Conservation (phyloP, 371 early-diverging fungal genomes). For the Rhizopus delemar region DNA sequence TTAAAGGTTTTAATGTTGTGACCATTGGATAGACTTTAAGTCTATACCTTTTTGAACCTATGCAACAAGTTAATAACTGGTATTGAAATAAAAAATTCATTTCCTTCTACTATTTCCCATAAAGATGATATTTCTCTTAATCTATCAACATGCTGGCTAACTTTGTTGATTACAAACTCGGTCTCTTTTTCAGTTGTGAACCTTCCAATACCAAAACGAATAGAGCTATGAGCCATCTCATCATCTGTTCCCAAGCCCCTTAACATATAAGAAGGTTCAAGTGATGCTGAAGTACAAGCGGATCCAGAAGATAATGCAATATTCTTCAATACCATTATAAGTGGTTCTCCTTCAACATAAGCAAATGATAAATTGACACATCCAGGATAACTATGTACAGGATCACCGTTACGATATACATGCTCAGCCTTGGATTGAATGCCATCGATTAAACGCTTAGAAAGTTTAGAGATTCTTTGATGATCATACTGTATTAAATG, state of each 20-base stretch:
- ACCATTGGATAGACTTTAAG: constrained; percentile 90
- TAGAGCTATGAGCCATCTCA: constrained; percentile 98
- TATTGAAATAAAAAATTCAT: constrained; percentile 5
- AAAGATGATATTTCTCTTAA: constrained; percentile 98
- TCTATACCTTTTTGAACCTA: constrained; percentile 90
- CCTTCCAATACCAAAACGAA: constrained; percentile 98
- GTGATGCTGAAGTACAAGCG: constrained; percentile 98
- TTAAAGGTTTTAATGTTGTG: constrained; percentile 68
- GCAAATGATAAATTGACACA: constrained; percentile 99
- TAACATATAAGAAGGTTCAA: constrained; percentile 99
- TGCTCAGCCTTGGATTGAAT: constrained; percentile 76
- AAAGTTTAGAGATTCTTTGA: constrained; percentile 70
- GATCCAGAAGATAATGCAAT: constrained; percentile 97
- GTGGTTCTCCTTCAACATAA: constrained; percentile 99
- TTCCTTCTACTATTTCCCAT: constrained; percentile 90
- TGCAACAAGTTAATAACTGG: not conserved
- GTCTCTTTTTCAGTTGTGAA: constrained; percentile 98
- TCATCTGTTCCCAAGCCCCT: constrained; percentile 98
- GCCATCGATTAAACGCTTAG: constrained; percentile 79
- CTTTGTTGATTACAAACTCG: constrained; percentile 86
- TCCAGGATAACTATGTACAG: constrained; percentile 79
- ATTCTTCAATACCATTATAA: constrained; percentile 98
- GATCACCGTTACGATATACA: constrained; percentile 91
- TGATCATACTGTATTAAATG: constrained; percentile 71
- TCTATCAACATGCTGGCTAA: constrained; percentile 87